Percentiles rank a stretch among this genome's conserved stretches.
phyloP scores from a whole-genome alignment of 164 flowering plant genomes.

The Paratinospora sagittata region DNA sequence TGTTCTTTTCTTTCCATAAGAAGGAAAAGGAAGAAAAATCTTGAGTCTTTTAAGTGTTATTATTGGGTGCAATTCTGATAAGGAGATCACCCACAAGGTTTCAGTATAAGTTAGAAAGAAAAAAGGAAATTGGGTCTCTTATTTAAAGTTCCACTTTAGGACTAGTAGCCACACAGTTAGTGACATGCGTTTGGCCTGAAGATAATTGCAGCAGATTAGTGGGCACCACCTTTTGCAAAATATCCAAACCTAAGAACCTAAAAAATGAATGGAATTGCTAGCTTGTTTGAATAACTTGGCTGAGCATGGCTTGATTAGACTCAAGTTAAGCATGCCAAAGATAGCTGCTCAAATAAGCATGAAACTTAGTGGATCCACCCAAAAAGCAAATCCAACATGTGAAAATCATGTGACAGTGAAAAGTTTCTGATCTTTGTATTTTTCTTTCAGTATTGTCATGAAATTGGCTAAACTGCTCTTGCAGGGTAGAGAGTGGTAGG shows the following conservation, averaged over 20 bases:
- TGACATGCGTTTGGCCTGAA: conserved; percentile 11
- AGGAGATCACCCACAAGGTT: conserved; percentile 21
- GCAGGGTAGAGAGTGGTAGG: no score
- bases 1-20: conserved; percentile 15
- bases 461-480: no score
- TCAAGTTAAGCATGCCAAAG: neutral
- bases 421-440: neutral
- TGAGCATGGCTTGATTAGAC: neutral
- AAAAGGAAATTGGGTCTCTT: neutral
- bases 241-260: neutral
- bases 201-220: neutral
- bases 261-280: neutral
- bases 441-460: no score
- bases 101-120: neutral
- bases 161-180: conserved; percentile 7
- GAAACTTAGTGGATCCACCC: conserved; percentile 2
- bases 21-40: conserved; percentile 5
- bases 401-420: neutral
- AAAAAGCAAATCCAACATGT: neutral
- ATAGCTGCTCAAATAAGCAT: neutral
- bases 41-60: conserved; percentile 19
- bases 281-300: conserved; percentile 1
- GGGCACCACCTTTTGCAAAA: neutral
- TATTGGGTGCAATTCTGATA: conserved; percentile 43
- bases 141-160: conserved; percentile 6